Percentiles rank a stretch among this genome's conserved stretches.
phyloP scores from a whole-genome alignment of 257 asterid genomes.

The Solanum ossicruentum region DNA sequence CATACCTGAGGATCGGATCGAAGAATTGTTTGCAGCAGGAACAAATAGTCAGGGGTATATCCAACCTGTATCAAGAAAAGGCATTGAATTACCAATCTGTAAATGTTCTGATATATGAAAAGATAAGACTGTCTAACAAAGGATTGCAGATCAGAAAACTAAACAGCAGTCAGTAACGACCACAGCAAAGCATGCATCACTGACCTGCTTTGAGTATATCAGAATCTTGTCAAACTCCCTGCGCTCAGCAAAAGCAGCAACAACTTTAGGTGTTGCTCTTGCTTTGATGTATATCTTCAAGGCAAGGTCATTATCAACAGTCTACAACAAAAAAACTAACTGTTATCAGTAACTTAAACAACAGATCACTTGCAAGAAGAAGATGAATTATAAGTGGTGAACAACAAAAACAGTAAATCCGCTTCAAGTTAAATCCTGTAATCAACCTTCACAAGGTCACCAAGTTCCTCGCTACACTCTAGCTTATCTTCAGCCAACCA shows the following conservation, averaged over 20 bases:
- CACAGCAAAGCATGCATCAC: neutral
- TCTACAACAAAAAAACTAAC: slow-evolving; percentile 29
- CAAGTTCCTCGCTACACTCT: slow-evolving; percentile 99
- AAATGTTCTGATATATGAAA: neutral
- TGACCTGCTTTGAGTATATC: slow-evolving; percentile 97
- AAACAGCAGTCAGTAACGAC: neutral
- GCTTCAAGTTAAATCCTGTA: neutral
- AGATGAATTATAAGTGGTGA: neutral
- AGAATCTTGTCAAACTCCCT: slow-evolving; percentile 95
- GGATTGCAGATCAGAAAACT: neutral
- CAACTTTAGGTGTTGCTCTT: slow-evolving; percentile 98
- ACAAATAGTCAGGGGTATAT: slow-evolving; percentile 90
- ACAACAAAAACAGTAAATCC: neutral
- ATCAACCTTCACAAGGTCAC: slow-evolving; percentile 96
- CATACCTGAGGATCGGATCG: slow-evolving; percentile 98
- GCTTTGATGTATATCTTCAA: slow-evolving; percentile 96
- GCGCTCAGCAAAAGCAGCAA: slow-evolving; percentile 99
- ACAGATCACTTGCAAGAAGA: neutral
- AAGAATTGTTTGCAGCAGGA: slow-evolving; percentile 97
- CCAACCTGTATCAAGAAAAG: slow-evolving; percentile 62
- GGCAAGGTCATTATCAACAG: slow-evolving; percentile 98
- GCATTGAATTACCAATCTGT: neutral
- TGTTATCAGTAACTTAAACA: neutral
- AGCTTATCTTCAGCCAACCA: slow-evolving; percentile 99
- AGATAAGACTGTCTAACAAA: neutral